These are phyloP conservation scores for Solidago caesia DNA, from an alignment of 129 eudicot genomes.

Conservation along the genomic window DNA sequence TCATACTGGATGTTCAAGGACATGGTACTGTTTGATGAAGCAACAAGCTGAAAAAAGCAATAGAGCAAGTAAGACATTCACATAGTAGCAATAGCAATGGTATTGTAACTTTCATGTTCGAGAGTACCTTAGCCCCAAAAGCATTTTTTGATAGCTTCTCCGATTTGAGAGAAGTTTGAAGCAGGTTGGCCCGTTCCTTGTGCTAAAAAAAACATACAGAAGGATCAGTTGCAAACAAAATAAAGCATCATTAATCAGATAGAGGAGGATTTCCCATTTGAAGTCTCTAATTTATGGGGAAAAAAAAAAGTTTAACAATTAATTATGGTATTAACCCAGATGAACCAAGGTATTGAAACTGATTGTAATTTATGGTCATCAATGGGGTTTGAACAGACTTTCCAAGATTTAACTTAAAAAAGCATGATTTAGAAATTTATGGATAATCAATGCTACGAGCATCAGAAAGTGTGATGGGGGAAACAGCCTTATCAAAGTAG, in stretches of 20 bases:
- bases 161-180: constrained; percentile 36
- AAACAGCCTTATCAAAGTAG: not conserved
- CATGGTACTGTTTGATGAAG: constrained; percentile 53
- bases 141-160: constrained; percentile 53
- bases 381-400: not conserved
- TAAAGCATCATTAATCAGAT: constrained; percentile 3
- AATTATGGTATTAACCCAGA: not conserved
- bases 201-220: constrained; percentile 36
- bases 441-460: not conserved
- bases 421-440: not conserved
- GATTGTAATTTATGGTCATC: constrained; percentile 3
- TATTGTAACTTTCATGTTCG: constrained; percentile 1
- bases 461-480: not conserved
- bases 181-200: constrained; percentile 36
- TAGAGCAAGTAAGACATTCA: not conserved
- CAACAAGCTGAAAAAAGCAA: constrained; percentile 58
- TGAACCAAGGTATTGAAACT: not conserved
- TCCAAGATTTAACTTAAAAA: not conserved
- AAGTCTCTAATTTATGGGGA: not conserved
- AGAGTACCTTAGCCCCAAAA: constrained; percentile 64
- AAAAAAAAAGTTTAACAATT: not conserved
- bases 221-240: constrained; percentile 14
- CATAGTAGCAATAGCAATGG: not conserved
- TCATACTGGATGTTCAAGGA: constrained; percentile 71
- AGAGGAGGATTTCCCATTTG: not conserved